Evolutionary conservation across 1,284 basidiomycete genomes (phyloP).

Genomic region (Pyrrhoderma lamaoense): DNA sequence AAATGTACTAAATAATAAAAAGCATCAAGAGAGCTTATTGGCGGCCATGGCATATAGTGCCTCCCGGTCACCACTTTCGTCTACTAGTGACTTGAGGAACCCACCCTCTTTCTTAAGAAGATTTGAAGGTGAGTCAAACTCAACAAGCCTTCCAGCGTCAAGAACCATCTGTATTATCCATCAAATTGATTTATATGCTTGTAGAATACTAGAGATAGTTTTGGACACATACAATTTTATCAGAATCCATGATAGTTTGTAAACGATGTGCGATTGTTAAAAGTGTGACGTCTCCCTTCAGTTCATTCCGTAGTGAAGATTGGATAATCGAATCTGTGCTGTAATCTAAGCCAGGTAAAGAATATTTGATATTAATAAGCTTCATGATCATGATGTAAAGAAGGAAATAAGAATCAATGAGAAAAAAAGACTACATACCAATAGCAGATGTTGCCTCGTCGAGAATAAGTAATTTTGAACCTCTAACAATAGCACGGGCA

Average conservation of each 20-base stretch:
- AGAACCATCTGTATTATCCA: constrained; percentile 27
- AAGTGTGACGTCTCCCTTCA: constrained; percentile 52
- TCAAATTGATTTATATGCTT: background rate
- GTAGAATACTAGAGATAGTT: background rate
- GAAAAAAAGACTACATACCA: background rate
- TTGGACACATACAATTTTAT: constrained; percentile 34
- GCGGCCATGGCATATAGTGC: constrained; percentile 29
- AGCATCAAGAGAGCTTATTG: background rate
- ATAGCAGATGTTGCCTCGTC: constrained; percentile 26
- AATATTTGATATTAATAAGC: no score
- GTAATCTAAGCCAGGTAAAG: constrained; percentile 37
- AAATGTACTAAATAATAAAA: background rate
- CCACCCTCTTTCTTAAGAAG: constrained; percentile 42
- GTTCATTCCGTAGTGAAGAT: constrained; percentile 38
- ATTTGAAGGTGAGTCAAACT: constrained; percentile 41
- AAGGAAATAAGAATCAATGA: background rate
- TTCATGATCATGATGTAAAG: no score
- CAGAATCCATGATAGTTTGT: constrained; percentile 64
- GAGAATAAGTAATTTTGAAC: constrained; percentile 31
- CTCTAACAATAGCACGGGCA: constrained; percentile 28
- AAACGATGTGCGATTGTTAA: constrained; percentile 67
- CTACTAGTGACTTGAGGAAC: constrained; percentile 40
- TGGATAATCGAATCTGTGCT: constrained; percentile 40
- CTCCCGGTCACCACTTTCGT: constrained; percentile 33
- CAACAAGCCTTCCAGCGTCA: constrained; percentile 32